A percentile compares a stretch with the other conserved stretches of the same genome.
phyloP scores from a whole-genome alignment of 2,329 filamentous ascomycete genomes.

The Calonectria naviculata region DNA sequence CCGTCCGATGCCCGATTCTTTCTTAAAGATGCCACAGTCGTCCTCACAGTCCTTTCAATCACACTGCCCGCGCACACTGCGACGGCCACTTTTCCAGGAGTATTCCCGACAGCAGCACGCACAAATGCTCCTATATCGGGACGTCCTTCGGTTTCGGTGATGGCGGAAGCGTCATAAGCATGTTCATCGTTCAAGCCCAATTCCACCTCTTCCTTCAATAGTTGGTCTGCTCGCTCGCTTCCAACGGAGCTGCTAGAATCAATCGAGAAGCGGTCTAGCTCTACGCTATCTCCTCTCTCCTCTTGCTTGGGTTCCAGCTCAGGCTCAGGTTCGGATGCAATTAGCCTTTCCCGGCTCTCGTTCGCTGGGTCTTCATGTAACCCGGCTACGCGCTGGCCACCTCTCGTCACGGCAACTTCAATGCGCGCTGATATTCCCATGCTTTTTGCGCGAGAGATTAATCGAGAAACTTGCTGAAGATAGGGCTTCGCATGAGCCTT shows the following conservation, averaged over 20 bases:
- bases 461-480: slow-evolving; percentile 24
- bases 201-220: slow-evolving; percentile 39
- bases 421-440: slow-evolving; percentile 35
- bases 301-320: not conserved
- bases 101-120: slow-evolving; percentile 22
- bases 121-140: slow-evolving; percentile 37
- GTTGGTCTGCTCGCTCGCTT: slow-evolving; percentile 31
- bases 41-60: slow-evolving; percentile 33
- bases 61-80: slow-evolving; percentile 37
- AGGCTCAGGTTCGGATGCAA: slow-evolving; percentile 24
- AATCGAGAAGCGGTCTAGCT: slow-evolving; percentile 37
- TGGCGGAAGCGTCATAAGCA: slow-evolving; percentile 19
- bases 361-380: slow-evolving; percentile 18
- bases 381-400: not conserved
- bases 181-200: slow-evolving; percentile 30
- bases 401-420: slow-evolving; percentile 35
- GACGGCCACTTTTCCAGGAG: slow-evolving; percentile 32
- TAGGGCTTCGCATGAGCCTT: slow-evolving; percentile 33
- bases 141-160: slow-evolving; percentile 36
- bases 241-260: slow-evolving; percentile 30
- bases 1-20: slow-evolving; percentile 23
- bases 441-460: slow-evolving; percentile 33
- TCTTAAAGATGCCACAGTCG: slow-evolving; percentile 25
- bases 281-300: slow-evolving; percentile 23
- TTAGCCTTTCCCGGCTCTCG: slow-evolving; percentile 37